Percentiles rank a stretch among this genome's conserved stretches.
phyloP scores from a whole-genome alignment of 805 yeast genomes.

The Dipodascus geniculatus region DNA sequence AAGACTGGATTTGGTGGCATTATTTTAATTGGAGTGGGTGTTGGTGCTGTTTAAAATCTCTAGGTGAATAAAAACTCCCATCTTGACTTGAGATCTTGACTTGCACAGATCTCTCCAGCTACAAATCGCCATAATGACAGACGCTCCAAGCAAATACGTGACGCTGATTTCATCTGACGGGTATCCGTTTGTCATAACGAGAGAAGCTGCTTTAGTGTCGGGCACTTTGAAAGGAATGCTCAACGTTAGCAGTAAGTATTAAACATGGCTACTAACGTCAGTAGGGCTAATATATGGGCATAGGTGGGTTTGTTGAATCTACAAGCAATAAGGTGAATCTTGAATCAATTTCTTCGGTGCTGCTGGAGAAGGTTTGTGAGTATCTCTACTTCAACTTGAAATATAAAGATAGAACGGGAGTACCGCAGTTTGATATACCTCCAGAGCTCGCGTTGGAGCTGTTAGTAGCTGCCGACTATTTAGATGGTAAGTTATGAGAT shows the following conservation, averaged over 20 bases:
- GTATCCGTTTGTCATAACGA: conserved; percentile 44
- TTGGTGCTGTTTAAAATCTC: neutral
- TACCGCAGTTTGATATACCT: conserved; percentile 84
- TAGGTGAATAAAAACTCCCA: neutral
- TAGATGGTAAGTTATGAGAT: conserved; percentile 37
- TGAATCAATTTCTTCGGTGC: conserved; percentile 55
- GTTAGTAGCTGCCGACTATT: conserved; percentile 83
- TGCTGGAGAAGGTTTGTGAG: conserved; percentile 72
- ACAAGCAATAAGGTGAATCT: conserved; percentile 42
- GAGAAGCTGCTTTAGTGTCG: conserved; percentile 68
- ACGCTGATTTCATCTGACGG: conserved; percentile 67
- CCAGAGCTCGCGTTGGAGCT: conserved; percentile 89
- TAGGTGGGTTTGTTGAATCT: conserved; percentile 43
- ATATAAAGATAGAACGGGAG: conserved; percentile 43
- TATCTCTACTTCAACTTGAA: conserved; percentile 67
- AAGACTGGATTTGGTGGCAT: conserved; percentile 1
- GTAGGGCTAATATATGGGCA: conserved; percentile 1
- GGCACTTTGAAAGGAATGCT: conserved; percentile 51
- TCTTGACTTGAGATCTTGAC: neutral
- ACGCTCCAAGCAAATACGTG: conserved; percentile 29
- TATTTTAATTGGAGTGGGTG: neutral
- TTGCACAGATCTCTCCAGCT: too few species aligned
- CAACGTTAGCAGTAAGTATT: conserved; percentile 20
- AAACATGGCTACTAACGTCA: neutral
- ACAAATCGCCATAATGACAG: neutral